These are phyloP conservation scores for Scedosporium dehoogii DNA, from an alignment of 2,329 filamentous ascomycete species.

Conservation along the genomic window DNA sequence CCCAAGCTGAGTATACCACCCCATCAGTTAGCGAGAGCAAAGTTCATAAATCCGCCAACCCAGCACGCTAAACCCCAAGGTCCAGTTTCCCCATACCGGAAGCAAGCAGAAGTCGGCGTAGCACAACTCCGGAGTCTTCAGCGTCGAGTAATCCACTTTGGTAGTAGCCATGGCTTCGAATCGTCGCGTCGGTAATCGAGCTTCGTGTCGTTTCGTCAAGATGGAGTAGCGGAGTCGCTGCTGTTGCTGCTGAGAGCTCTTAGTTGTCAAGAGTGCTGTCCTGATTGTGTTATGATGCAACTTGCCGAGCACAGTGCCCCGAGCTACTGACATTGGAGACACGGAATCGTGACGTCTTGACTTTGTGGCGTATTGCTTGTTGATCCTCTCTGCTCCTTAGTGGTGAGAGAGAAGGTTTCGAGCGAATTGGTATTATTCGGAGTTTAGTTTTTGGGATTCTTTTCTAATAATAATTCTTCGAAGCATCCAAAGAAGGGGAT, in stretches of 20 bases:
- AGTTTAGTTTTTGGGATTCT: not conserved
- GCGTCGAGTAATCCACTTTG: slow-evolving; percentile 33
- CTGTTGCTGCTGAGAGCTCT: not conserved
- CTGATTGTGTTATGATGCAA: not conserved
- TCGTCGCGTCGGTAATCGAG: not conserved
- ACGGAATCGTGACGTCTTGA: not conserved
- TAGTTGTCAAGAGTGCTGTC: not conserved
- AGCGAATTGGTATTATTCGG: not conserved
- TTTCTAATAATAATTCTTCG: not conserved
- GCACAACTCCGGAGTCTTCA: slow-evolving; percentile 62
- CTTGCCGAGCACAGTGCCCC: not conserved
- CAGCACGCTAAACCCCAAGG: not conserved
- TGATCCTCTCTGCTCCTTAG: not conserved
- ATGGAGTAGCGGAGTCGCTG: not conserved
- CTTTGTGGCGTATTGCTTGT: not conserved
- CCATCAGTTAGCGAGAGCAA: not conserved
- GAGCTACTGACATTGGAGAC: not conserved
- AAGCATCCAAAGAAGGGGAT: not conserved
- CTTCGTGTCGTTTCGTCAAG: not conserved
- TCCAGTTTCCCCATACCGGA: slow-evolving; percentile 47
- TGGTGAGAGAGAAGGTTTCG: not conserved
- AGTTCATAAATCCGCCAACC: not conserved
- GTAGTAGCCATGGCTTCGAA: not conserved
- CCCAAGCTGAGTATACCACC: slow-evolving; percentile 49
- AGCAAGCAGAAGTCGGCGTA: slow-evolving; percentile 89